phyloP scores from a whole-genome alignment of 2,329 filamentous ascomycete species.

The Ambrosiella cleistominuta region DNA sequence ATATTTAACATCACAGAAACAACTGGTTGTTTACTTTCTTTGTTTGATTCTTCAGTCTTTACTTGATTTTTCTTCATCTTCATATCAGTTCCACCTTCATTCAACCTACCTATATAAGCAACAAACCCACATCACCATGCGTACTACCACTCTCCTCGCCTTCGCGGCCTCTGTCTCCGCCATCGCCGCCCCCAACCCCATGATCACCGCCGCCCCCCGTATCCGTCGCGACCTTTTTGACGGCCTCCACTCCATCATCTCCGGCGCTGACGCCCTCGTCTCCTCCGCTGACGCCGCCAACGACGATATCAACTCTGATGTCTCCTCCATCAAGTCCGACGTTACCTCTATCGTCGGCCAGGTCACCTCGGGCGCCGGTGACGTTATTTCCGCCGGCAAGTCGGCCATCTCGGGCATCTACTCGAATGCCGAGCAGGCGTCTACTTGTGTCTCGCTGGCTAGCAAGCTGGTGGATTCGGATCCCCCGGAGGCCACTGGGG shows the following conservation, averaged over 20 bases:
- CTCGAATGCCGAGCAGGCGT: conserved; percentile 7
- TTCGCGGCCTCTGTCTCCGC: conserved; percentile 12
- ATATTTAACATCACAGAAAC: neutral
- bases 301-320: neutral
- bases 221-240: conserved; percentile 9
- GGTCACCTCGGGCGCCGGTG: conserved; percentile 1
- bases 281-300: neutral
- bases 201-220: conserved; percentile 12
- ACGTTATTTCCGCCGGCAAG: neutral
- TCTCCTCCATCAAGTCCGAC: neutral
- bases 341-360: conserved; percentile 1
- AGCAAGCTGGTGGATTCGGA: conserved; percentile 5
- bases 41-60: neutral
- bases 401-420: conserved; percentile 1
- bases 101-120: neutral
- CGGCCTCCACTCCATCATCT: conserved; percentile 8
- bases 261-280: conserved; percentile 1
- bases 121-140: conserved; percentile 10
- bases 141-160: conserved; percentile 9
- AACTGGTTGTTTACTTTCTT: neutral
- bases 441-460: conserved; percentile 11
- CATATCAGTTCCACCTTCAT: neutral
- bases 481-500: conserved; percentile 10
- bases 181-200: conserved; percentile 11
- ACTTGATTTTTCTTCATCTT: neutral